A percentile compares a stretch with the other conserved stretches of the same genome.
Conservation (phyloP, 768 basidiomycete species). For the Podaxis sp. region DNA sequence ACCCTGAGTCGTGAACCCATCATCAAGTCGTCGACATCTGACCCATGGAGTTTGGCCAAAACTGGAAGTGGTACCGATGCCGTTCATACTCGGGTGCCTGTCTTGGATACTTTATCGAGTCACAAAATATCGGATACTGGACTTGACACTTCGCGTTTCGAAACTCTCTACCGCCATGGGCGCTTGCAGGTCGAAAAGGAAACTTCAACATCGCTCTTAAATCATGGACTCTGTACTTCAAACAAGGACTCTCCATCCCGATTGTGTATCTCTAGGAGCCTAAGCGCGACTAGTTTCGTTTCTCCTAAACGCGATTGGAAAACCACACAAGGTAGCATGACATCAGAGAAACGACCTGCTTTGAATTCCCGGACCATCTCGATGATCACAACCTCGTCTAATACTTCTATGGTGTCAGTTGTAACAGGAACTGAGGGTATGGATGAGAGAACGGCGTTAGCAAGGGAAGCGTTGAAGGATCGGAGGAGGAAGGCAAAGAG, state of each 20-base stretch:
- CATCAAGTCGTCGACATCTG: slow-evolving; percentile 20
- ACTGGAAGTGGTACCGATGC: slow-evolving; percentile 31
- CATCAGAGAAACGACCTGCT: not conserved
- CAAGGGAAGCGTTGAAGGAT: slow-evolving; percentile 12
- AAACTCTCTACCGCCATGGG: not conserved
- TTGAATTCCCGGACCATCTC: slow-evolving; percentile 1
- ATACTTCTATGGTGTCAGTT: not conserved
- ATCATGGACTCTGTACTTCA: not conserved
- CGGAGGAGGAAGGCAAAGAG: slow-evolving; percentile 14
- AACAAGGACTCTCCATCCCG: not conserved
- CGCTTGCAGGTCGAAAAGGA: slow-evolving; percentile 1
- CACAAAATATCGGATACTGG: not conserved
- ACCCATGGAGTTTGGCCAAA: slow-evolving; percentile 37
- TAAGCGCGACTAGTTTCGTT: not conserved
- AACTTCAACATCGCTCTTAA: not conserved
- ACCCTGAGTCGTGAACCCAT: slow-evolving; percentile 5
- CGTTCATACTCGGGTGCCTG: slow-evolving; percentile 28
- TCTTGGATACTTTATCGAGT: slow-evolving; percentile 5
- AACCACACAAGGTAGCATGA: not conserved
- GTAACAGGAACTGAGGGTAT: slow-evolving; percentile 2
- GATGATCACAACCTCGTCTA: not conserved
- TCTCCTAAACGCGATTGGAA: slow-evolving; percentile 6
- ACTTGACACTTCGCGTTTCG: not conserved
- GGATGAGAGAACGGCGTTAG: slow-evolving; percentile 4
- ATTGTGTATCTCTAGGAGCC: not conserved